These are phyloP conservation scores for Ramichloridium luteum DNA, from an alignment of 2,329 filamentous ascomycete genomes.

Conservation along the genomic window DNA sequence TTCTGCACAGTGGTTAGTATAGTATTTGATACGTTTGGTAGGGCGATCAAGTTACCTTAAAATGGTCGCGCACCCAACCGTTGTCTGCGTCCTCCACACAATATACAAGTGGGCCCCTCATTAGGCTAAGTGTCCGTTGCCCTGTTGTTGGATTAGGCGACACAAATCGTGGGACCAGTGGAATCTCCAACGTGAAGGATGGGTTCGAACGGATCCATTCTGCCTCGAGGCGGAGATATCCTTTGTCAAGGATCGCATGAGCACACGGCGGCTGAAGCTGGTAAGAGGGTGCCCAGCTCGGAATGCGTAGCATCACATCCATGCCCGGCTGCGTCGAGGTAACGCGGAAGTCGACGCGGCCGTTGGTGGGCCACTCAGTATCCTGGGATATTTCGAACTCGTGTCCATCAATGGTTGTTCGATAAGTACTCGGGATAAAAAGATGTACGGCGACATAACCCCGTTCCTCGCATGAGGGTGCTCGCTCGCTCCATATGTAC, in stretches of 20 bases:
- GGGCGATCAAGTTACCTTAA: conserved; percentile 31
- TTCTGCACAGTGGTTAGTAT: conserved; percentile 2
- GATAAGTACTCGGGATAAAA: conserved; percentile 40
- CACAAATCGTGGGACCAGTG: conserved; percentile 38
- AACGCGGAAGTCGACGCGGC: conserved; percentile 38
- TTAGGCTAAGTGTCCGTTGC: conserved; percentile 42
- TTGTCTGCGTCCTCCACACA: conserved; percentile 50
- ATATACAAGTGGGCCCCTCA: conserved; percentile 47
- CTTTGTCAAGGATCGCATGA: conserved; percentile 28
- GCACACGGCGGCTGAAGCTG: conserved; percentile 28
- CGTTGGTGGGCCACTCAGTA: conserved; percentile 47
- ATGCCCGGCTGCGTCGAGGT: conserved; percentile 21
- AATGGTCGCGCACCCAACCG: conserved; percentile 43
- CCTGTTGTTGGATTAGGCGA: conserved; percentile 45
- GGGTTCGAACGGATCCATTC: conserved; percentile 30
- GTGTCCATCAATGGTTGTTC: conserved; percentile 26
- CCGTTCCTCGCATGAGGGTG: conserved; percentile 9
- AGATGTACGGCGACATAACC: conserved; percentile 42
- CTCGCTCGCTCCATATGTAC: conserved; percentile 41
- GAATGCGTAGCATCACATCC: conserved; percentile 41
- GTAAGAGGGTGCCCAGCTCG: conserved; percentile 36
- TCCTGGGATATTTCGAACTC: conserved; percentile 36
- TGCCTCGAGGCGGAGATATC: conserved; percentile 38
- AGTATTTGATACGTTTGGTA: neutral
- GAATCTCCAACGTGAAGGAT: conserved; percentile 34